phyloP scores from a whole-genome alignment of 2,329 filamentous ascomycete species.

The Alternaria gaisen region DNA sequence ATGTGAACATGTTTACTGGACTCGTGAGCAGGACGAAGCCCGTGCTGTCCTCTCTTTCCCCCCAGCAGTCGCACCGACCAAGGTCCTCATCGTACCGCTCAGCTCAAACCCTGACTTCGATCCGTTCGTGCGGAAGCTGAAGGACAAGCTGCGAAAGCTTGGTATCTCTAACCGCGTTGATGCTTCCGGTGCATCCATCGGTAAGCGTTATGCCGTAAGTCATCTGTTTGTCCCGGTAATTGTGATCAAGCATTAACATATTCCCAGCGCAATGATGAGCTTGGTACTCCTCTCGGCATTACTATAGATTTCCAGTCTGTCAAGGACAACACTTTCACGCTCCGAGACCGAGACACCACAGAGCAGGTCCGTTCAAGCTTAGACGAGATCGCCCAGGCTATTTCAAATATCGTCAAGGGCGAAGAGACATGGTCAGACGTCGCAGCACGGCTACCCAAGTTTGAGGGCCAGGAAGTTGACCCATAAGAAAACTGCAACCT shows the following conservation, averaged over 20 bases:
- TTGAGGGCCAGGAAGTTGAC: slow-evolving; percentile 64
- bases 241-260: slow-evolving; percentile 24
- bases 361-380: slow-evolving; percentile 87
- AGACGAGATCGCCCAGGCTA: slow-evolving; percentile 79
- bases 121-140: slow-evolving; percentile 77
- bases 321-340: slow-evolving; percentile 84
- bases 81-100: slow-evolving; percentile 90
- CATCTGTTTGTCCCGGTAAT: neutral
- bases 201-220: slow-evolving; percentile 75
- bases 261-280: slow-evolving; percentile 82
- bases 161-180: slow-evolving; percentile 88
- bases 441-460: slow-evolving; percentile 79
- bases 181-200: slow-evolving; percentile 89
- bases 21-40: slow-evolving; percentile 81
- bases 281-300: slow-evolving; percentile 92
- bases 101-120: slow-evolving; percentile 83
- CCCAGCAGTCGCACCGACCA: slow-evolving; percentile 85
- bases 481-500: neutral
- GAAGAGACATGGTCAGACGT: slow-evolving; percentile 75
- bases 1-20: slow-evolving; percentile 97
- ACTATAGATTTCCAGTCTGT: slow-evolving; percentile 96
- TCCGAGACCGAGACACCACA: slow-evolving; percentile 86
- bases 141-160: slow-evolving; percentile 76
- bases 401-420: slow-evolving; percentile 70
- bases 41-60: slow-evolving; percentile 82